Evolutionary conservation across 2,329 filamentous ascomycete genomes (phyloP), one percentile per base, ranked within the genome.

Genomic region (Daldinia sp.): DNA sequence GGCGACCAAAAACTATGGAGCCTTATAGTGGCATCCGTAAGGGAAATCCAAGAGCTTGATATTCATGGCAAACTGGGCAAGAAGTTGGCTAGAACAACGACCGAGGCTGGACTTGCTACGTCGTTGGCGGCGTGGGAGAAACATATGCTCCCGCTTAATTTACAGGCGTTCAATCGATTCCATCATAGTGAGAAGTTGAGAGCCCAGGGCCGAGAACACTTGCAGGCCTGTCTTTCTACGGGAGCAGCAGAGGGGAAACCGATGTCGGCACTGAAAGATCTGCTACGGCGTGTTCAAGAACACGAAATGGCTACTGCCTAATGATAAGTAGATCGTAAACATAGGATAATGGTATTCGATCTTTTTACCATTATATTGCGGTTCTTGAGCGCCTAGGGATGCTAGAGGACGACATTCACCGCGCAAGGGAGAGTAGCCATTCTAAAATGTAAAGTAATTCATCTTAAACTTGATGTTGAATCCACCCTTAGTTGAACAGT

Each of bases 111-210:
- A 1, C 41, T 69, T 2, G 60, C 56, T 1, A 57, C 60, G 9
- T 6, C 23, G 9, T 26, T 69, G 18, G 60, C 30, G 20, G 63
- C 35, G 6, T 67, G 60, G 67, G 67, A 69, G 51, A 57, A 58
- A 15, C 15, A 39, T 5, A 64, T 69, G 44, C 13, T 61, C 10
- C 67, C 67, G 46, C n/a, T 69, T 0, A 60, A 67, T 12, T 26
- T 69, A 50, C 67, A 69, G 33, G 56, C 37, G 15, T 69, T 69
- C 28, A 67, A 69, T n/a, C 63, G 57, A n/a, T 69, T 58, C 20
- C 67, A 69, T 28, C 67, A 69, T n/a, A 60, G 63, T 3, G n/a
- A 58, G 7, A 69, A 69, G 46, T 12, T 69, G 4, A 57, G 28
- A 30, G 60, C 39, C 6, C 67, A 69, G 37, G 67, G 53, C 6